Evolutionary conservation across 257 asterid genomes (phyloP), one percentile per base, ranked within the genome.

Genomic region (Solanum rostratum): DNA sequence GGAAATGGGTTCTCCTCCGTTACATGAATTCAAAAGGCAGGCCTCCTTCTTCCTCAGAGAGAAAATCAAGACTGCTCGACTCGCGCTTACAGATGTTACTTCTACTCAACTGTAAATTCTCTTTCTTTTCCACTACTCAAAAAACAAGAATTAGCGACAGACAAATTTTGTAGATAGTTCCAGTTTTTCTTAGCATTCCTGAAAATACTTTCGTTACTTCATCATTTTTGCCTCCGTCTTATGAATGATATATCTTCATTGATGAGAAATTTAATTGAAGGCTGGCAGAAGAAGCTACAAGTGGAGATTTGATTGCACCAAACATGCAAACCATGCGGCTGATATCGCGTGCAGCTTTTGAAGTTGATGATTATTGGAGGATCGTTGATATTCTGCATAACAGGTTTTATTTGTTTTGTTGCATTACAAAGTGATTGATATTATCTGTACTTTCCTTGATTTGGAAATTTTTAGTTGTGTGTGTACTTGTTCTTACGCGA

Each of bases 281-380:
- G 89, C 89, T 91, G 91, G 88, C 96, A 46, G 98, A 95, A 81
- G 98, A 94, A 70, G 91, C 90, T 33, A 94, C 93, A 46, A 89
- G 85, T 79, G 97, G 92, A 81, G 95, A 92, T 84, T 88, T 91
- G 62, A 79, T 89, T 49, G 91, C 89, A 60, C 87, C 94, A 41
- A 93, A 93, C 83, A 88, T 87, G 27, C 89, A 90, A 41, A 89
- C 92, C 27, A 90, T 95, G 97, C 87, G 95, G 79, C 81, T 87
- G 13, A 91, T 95, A 85, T 90, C 98, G 6, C 93, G 92, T n/a
- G 98, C 98, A n/a, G 98, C 98, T 37, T 95, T 95, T 49, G 98
- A 95, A 81, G 95, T 95, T 19, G 98, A 94, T 85, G 98, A 95
- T 86, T 94, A 92, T 66, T 93, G 93, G 52, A 88, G 98, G 86